These are phyloP conservation scores for Lizanozyma gosingica DNA, from an alignment of 1,139 yeast genomes.

Conservation along the genomic window DNA sequence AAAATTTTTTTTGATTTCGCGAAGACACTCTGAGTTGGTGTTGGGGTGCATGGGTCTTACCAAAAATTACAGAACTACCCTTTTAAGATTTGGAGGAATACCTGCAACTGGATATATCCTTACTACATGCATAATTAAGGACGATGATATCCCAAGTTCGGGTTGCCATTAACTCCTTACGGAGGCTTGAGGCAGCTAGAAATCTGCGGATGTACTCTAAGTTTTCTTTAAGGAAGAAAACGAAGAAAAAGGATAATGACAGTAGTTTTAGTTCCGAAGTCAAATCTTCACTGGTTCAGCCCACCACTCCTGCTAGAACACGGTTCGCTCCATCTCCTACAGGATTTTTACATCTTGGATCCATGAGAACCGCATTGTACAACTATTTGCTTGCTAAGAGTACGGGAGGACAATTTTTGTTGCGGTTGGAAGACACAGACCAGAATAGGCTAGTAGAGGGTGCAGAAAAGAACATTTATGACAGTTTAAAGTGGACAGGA, in stretches of 20 bases:
- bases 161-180: too few species aligned
- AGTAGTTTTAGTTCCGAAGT: too few species aligned
- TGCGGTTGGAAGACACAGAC: constrained; percentile 91
- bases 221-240: background rate
- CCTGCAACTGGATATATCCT: too few species aligned
- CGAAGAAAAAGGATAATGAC: background rate
- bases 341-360: constrained; percentile 85
- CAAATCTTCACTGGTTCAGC: constrained; percentile 28
- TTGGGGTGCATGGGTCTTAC: too few species aligned
- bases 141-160: too few species aligned
- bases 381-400: constrained; percentile 74
- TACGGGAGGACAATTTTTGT: constrained; percentile 72
- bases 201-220: background rate
- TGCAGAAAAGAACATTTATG: constrained; percentile 76
- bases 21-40: too few species aligned
- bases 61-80: too few species aligned
- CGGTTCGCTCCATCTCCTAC: constrained; percentile 99
- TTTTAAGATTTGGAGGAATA: too few species aligned
- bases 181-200: too few species aligned
- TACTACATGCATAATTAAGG: too few species aligned
- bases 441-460: constrained; percentile 65
- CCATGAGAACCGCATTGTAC: constrained; percentile 85
- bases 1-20: too few species aligned
- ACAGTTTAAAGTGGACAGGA: constrained; percentile 72
- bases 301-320: constrained; percentile 62